Conservation (phyloP, 805 yeast species). For the Starmerella bombi region DNA sequence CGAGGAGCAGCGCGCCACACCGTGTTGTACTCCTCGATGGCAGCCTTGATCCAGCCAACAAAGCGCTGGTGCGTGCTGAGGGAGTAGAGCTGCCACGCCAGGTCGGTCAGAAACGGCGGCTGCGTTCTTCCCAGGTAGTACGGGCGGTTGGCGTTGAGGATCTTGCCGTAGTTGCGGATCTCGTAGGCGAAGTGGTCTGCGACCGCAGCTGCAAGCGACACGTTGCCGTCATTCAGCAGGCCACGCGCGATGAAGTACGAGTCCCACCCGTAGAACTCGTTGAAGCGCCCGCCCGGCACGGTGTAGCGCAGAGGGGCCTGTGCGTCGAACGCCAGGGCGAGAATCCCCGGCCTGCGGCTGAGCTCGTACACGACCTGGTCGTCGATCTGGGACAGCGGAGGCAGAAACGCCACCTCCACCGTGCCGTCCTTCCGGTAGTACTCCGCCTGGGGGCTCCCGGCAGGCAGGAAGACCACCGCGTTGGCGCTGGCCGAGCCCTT, state of each 20-base stretch:
- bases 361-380: constrained; percentile 63
- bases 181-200: constrained; percentile 85
- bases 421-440: constrained; percentile 3
- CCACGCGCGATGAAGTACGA: constrained; percentile 88
- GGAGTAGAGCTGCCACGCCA: constrained; percentile 48
- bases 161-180: constrained; percentile 79
- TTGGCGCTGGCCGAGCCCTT: constrained; percentile 1
- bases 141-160: constrained; percentile 84
- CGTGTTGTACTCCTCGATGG: constrained; percentile 69
- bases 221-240: constrained; percentile 48
- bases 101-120: constrained; percentile 92
- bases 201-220: constrained; percentile 75
- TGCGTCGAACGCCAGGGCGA: constrained; percentile 56
- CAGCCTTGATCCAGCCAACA: constrained; percentile 56
- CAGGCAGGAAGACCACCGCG: constrained; percentile 10
- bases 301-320: constrained; percentile 64
- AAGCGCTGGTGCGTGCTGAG: constrained; percentile 34
- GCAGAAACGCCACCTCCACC: constrained; percentile 66
- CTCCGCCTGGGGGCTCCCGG: neutral
- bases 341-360: constrained; percentile 71
- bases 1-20: constrained; percentile 76
- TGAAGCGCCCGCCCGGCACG: constrained; percentile 95
- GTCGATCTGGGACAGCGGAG: constrained; percentile 44
- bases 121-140: constrained; percentile 86
- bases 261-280: constrained; percentile 97